Conservation (phyloP, 192 early-diverging fungal species). For the Umbelopsis sp. region DNA sequence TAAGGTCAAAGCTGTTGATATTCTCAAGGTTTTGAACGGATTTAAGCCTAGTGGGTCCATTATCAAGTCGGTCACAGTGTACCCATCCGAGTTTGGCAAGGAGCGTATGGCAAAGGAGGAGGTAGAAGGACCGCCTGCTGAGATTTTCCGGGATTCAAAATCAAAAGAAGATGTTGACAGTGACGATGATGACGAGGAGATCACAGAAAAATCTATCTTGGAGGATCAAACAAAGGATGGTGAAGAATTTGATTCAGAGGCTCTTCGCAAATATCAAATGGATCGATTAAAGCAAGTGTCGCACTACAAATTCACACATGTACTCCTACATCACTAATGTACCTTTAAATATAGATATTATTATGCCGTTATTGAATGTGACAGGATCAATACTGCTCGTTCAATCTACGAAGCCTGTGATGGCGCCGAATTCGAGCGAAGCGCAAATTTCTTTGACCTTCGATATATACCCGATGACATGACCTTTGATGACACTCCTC, state of each 20-base stretch:
- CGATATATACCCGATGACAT: slow-evolving; percentile 92
- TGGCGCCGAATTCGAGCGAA: slow-evolving; percentile 89
- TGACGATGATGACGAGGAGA: slow-evolving; percentile 40
- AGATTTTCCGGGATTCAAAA: slow-evolving; percentile 57
- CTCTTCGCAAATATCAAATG: slow-evolving; percentile 88
- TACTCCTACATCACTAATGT: neutral
- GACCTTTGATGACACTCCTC: slow-evolving; percentile 77
- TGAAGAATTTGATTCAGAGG: slow-evolving; percentile 81
- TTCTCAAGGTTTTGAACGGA: slow-evolving; percentile 82
- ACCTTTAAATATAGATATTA: slow-evolving; percentile 60
- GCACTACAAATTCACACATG: neutral
- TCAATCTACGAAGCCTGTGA: slow-evolving; percentile 84
- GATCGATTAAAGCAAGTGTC: slow-evolving; percentile 70
- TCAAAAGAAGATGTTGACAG: slow-evolving; percentile 27
- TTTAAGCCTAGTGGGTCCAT: slow-evolving; percentile 78
- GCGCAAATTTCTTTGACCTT: slow-evolving; percentile 92
- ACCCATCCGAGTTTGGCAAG: slow-evolving; percentile 89
- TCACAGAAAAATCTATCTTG: slow-evolving; percentile 49
- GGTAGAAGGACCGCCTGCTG: slow-evolving; percentile 74
- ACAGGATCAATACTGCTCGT: slow-evolving; percentile 79
- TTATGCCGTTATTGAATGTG: slow-evolving; percentile 95
- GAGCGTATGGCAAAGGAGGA: slow-evolving; percentile 71
- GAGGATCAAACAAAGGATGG: slow-evolving; percentile 54
- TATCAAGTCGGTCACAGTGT: slow-evolving; percentile 79
- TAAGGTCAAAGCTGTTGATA: slow-evolving; percentile 83